Base-by-base conservation (phyloP, 805 yeast species). In the Zygosaccharomyces lentus region DNA sequence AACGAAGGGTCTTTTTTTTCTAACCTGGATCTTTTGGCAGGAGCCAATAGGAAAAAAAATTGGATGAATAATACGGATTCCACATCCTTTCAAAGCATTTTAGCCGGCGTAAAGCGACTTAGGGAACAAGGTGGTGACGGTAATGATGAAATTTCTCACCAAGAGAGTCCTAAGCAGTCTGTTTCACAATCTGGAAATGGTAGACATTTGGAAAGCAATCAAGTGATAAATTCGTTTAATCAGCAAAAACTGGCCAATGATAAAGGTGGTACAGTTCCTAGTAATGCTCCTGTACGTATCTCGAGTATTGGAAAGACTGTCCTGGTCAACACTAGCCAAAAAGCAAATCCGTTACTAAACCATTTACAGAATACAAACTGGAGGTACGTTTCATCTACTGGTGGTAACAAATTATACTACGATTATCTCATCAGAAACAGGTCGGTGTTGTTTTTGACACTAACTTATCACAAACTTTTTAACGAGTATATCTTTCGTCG, bases 391-490 rank as follows among this genome's bases (percentile, higher is more conserved):
- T 52, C 61, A 1, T 55, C 68, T 2, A 49, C 62, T 6, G 57
- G 58, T 42, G 69, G 73, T 5, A 65, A 65, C 13, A 64, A 73
- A 49, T 72, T 66, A 53, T 74, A 65, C 58, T 84, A 70, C 54
- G 95, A 86, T 59, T 86, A 85, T 62, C 71, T 81, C 40, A 74
- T 85, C 12, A 80, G 76, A 69, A 81, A 25, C 65, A 75, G 61
- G 63, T 78, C 60, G 46, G 75, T 83, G 1, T 55, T 86, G 0
- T 84, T 84, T 52, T 68, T 86, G 2, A 79, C 87, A 1, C 62
- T 86, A 39, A 81, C 82, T 42, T 86, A 85, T 59, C 88, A 84
- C 58, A 84, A 84, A 61, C 66, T 86, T 32, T 84, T 82, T 52
- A 88, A 90, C 0, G 91, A 84, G 54, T 85, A 86, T 55, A 73